Percentiles rank a stretch among this genome's conserved stretches.
Conservation (phyloP, 306 rosid genomes). For the Pyrus communis region DNA sequence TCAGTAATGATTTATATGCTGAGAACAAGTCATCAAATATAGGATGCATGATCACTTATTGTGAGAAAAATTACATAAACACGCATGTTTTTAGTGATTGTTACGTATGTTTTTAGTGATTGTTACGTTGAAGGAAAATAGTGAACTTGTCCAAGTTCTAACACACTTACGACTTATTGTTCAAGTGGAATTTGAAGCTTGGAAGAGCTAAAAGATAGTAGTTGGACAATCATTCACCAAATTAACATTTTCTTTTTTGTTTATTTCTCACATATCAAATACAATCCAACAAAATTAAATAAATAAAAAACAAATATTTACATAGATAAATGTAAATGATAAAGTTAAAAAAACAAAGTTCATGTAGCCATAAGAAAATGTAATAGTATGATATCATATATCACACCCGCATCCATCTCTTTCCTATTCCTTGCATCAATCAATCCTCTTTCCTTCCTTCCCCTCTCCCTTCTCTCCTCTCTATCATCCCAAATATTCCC, state of each 20-base stretch:
- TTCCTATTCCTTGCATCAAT: constrained; percentile 8
- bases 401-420: background rate
- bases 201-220: background rate
- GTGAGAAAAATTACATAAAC: background rate
- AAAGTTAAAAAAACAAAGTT: background rate
- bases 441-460: constrained; percentile 12
- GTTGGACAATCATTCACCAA: background rate
- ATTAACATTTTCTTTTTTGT: background rate
- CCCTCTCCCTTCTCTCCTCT: constrained; percentile 8
- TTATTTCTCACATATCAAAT: background rate
- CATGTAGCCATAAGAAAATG: background rate
- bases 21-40: background rate
- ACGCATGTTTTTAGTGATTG: background rate
- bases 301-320: no score
- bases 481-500: constrained; percentile 2
- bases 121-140: background rate
- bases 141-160: background rate
- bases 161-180: background rate
- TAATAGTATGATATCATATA: background rate
- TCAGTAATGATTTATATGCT: background rate
- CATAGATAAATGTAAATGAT: background rate
- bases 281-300: background rate
- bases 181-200: background rate
- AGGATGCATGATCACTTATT: background rate
- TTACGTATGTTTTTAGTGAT: background rate